Evolutionary conservation across 108 stramenopile species (phyloP).

Genomic region (Discostella stelligeroides): DNA sequence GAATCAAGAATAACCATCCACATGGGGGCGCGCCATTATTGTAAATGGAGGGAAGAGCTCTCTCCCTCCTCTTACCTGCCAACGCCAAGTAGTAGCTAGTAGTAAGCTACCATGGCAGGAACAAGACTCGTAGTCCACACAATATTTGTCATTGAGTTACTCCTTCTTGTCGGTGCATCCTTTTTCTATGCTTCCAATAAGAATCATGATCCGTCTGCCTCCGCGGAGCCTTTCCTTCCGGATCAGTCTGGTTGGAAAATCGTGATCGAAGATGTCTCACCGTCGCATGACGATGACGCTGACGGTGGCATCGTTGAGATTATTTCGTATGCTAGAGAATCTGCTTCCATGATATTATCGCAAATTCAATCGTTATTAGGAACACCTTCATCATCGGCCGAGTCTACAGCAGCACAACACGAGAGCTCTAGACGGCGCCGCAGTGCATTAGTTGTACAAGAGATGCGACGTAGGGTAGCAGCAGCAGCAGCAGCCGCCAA

Average conservation of each 20-base stretch:
- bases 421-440: background rate
- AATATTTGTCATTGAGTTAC: conserved; percentile 33
- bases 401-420: background rate
- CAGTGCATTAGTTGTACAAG: conserved; percentile 34
- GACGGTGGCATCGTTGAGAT: background rate
- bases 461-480: conserved; percentile 28
- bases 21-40: too few relatives aligned
- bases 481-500: too few relatives aligned
- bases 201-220: conserved; percentile 4
- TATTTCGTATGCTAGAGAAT: conserved; percentile 9
- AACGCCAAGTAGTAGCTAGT: too few relatives aligned
- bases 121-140: conserved; percentile 49
- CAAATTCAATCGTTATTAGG: conserved; percentile 15
- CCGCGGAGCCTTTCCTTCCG: conserved; percentile 41
- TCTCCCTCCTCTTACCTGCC: too few relatives aligned
- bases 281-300: background rate
- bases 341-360: background rate
- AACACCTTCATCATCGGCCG: background rate
- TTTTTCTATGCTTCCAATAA: conserved; percentile 33
- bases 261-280: conserved; percentile 29
- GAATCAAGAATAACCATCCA: too few relatives aligned
- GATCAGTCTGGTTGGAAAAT: conserved; percentile 47
- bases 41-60: too few relatives aligned
- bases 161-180: conserved; percentile 27
- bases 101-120: conserved; percentile 50